Evolutionary conservation across 306 rosid genomes (phyloP).

Genomic region (Cucumis sativus): DNA sequence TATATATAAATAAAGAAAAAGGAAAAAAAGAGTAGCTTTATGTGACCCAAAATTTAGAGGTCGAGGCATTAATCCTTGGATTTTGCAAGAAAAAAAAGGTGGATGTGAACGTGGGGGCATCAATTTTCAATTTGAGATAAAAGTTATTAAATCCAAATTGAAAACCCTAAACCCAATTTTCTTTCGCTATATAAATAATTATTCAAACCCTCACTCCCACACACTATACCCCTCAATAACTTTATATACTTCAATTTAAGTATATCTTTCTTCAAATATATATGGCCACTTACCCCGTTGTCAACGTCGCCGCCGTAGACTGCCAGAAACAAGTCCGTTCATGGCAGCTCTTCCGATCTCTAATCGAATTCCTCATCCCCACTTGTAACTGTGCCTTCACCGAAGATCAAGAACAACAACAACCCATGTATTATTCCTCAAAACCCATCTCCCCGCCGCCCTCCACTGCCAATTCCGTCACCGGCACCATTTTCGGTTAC

Average conservation of each 20-base stretch:
- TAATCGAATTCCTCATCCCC: conserved; percentile 59
- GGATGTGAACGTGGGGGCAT: conserved; percentile 1
- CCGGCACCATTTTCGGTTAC: conserved; percentile 76
- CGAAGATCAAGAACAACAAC: conserved; percentile 18
- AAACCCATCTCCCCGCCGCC: neutral
- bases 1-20: neutral
- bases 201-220: conserved; percentile 23
- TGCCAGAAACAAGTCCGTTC: conserved; percentile 92
- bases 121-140: neutral
- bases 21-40: neutral
- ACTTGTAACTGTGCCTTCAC: conserved; percentile 42
- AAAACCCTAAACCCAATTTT: too few relatives aligned
- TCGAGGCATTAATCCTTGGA: neutral
- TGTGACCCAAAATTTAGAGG: neutral
- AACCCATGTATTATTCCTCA: neutral
- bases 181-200: neutral
- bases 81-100: neutral
- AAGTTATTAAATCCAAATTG: neutral
- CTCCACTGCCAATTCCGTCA: conserved; percentile 12
- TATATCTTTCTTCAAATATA: neutral
- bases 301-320: conserved; percentile 55
- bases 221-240: neutral
- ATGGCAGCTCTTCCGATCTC: conserved; percentile 77
- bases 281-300: conserved; percentile 27
- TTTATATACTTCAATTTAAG: neutral